A percentile compares a stretch with the other conserved stretches of the same genome.
Conservation (phyloP, 768 basidiomycete species). For the Mycena albidolilacea region DNA sequence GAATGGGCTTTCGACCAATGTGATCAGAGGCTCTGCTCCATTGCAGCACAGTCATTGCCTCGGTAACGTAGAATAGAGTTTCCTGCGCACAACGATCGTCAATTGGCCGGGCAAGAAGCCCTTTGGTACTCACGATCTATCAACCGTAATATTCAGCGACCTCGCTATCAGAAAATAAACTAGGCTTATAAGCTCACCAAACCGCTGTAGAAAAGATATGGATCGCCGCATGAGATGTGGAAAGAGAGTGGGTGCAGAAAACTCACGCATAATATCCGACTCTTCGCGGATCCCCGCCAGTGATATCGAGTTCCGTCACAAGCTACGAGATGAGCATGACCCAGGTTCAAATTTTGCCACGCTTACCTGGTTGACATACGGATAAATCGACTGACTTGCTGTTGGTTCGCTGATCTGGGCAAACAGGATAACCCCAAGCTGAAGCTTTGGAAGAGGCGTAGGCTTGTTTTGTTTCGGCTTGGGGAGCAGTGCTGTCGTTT, state of each 20-base stretch:
- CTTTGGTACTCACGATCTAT: neutral
- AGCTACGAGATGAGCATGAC: neutral
- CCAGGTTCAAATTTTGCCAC: too few relatives aligned
- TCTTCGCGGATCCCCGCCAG: neutral
- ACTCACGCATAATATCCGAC: neutral
- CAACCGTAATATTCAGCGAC: neutral
- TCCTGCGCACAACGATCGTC: neutral
- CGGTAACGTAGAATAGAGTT: neutral
- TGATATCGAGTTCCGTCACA: neutral
- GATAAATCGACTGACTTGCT: slow-evolving; percentile 68
- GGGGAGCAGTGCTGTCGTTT: slow-evolving; percentile 32
- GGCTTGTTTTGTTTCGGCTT: slow-evolving; percentile 32
- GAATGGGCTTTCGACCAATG: neutral
- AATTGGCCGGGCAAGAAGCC: neutral
- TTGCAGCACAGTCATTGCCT: neutral
- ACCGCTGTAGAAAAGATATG: neutral
- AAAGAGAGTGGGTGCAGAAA: neutral
- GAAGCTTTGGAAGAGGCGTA: slow-evolving; percentile 67
- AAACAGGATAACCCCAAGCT: slow-evolving; percentile 62
- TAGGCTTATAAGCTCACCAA: neutral
- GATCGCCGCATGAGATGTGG: too few relatives aligned
- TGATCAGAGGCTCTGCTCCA: neutral
- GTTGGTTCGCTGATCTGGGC: slow-evolving; percentile 71
- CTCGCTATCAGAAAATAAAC: neutral
- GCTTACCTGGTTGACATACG: slow-evolving; percentile 73